Evolutionary conservation across 2,329 filamentous ascomycete genomes (phyloP).

Genomic region (Helotiales sp.): DNA sequence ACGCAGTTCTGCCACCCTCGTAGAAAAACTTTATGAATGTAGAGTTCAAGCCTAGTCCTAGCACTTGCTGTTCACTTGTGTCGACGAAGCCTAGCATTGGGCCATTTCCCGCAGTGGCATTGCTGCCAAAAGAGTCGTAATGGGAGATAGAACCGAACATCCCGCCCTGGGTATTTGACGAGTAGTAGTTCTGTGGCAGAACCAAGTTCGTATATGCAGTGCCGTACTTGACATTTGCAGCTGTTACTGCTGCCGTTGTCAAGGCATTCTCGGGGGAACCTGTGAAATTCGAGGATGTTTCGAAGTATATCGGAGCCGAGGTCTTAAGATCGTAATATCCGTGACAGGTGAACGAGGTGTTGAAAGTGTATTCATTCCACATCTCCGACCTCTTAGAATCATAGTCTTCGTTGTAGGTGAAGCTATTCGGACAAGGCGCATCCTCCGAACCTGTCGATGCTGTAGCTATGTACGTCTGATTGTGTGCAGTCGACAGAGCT

Average conservation of each 20-base stretch:
- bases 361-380: slow-evolving; percentile 11
- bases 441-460: slow-evolving; percentile 78
- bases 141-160: neutral
- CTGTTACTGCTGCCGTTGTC: neutral
- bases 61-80: slow-evolving; percentile 11
- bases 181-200: slow-evolving; percentile 11
- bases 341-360: slow-evolving; percentile 9
- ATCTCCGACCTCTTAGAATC: neutral
- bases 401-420: slow-evolving; percentile 1
- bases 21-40: slow-evolving; percentile 15
- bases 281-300: slow-evolving; percentile 18
- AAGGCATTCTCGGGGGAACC: slow-evolving; percentile 16
- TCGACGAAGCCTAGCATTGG: slow-evolving; percentile 4
- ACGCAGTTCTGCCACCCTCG: slow-evolving; percentile 8
- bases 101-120: neutral
- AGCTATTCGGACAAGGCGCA: slow-evolving; percentile 60
- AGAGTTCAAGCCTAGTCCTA: slow-evolving; percentile 22
- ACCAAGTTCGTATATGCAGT: neutral
- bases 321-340: slow-evolving; percentile 16
- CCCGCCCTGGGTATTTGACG: neutral
- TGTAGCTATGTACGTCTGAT: slow-evolving; percentile 67
- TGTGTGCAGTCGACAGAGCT: slow-evolving; percentile 18
- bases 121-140: neutral
- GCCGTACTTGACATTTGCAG: neutral
- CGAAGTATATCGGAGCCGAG: slow-evolving; percentile 12